Conservation (phyloP, 495 filamentous ascomycete species). For the Neurospora hispaniola region DNA sequence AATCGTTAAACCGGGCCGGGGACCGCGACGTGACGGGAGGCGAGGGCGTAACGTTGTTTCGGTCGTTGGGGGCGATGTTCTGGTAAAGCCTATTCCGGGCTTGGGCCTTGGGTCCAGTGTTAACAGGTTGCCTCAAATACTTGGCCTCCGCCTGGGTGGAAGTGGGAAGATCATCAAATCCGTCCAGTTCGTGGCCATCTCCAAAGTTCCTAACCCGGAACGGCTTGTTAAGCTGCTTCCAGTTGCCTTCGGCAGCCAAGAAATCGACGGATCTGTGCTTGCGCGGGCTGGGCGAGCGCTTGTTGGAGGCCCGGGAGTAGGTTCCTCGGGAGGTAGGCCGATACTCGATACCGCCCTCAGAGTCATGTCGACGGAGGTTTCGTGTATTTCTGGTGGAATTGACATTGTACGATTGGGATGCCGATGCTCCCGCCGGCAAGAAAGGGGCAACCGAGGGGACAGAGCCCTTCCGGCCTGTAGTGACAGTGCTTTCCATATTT, state of each 20-base stretch:
- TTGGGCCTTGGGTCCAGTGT: constrained; percentile 56
- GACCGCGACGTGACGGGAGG: constrained; percentile 44
- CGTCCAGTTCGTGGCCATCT: constrained; percentile 82
- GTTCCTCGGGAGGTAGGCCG: constrained; percentile 44
- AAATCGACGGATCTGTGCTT: constrained; percentile 28
- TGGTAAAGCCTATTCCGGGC: constrained; percentile 52
- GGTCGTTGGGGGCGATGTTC: constrained; percentile 35
- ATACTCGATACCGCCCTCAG: constrained; percentile 45
- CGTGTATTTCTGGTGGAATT: constrained; percentile 54
- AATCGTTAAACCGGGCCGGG: constrained; percentile 39
- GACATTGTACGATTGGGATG: constrained; percentile 68
- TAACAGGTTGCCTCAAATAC: constrained; percentile 70
- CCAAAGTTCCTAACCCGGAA: constrained; percentile 70
- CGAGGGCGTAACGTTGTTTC: constrained; percentile 39
- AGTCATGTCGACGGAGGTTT: constrained; percentile 55
- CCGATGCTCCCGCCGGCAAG: constrained; percentile 64
- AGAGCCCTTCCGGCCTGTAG: constrained; percentile 45
- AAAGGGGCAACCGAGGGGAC: constrained; percentile 45
- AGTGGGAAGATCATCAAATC: constrained; percentile 90
- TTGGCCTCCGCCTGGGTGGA: constrained; percentile 70
- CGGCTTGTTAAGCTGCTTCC: constrained; percentile 59
- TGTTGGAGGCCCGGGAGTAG: constrained; percentile 37
- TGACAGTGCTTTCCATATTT: constrained; percentile 40
- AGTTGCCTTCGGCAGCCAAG: constrained; percentile 28
- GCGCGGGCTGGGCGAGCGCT: constrained; percentile 47